phyloP scores from a whole-genome alignment of 2,329 filamentous ascomycete species.

The Hymenoscyphus fructigenus region DNA sequence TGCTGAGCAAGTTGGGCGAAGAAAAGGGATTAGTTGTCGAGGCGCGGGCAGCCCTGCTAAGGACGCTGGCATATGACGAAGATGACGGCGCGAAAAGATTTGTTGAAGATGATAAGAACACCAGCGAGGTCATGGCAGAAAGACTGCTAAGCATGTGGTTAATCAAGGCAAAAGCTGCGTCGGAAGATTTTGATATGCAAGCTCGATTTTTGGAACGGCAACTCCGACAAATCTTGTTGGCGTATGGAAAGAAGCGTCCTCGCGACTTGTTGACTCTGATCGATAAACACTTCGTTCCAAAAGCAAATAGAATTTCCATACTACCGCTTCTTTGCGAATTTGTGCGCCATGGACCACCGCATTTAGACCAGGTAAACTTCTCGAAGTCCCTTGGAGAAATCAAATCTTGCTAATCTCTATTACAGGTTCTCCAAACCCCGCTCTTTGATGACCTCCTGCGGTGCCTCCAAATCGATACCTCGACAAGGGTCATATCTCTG shows the following conservation, averaged over 20 bases:
- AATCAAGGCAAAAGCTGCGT: constrained; percentile 41
- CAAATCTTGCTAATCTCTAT: background rate
- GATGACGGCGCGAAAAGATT: constrained; percentile 46
- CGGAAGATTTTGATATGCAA: constrained; percentile 44
- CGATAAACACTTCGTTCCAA: constrained; percentile 64
- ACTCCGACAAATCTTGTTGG: constrained; percentile 46
- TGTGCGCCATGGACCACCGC: constrained; percentile 73
- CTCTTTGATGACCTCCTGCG: constrained; percentile 70
- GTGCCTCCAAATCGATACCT: constrained; percentile 75
- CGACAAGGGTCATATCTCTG: constrained; percentile 72
- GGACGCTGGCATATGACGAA: constrained; percentile 62
- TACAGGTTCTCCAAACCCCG: constrained; percentile 60
- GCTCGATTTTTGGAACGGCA: constrained; percentile 44
- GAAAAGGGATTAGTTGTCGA: constrained; percentile 65
- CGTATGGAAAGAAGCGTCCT: constrained; percentile 64
- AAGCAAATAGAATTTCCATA: constrained; percentile 61
- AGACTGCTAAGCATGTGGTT: constrained; percentile 59
- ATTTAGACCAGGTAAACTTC: constrained; percentile 57
- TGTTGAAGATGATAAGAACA: constrained; percentile 44
- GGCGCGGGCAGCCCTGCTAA: constrained; percentile 62
- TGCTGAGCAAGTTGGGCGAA: constrained; percentile 55
- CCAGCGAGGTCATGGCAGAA: constrained; percentile 53
- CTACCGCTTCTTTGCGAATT: constrained; percentile 70
- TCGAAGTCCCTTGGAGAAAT: background rate
- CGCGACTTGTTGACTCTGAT: constrained; percentile 66